Conservation (phyloP, 495 filamentous ascomycete species). For the Friedmanniomyces endolithicus region DNA sequence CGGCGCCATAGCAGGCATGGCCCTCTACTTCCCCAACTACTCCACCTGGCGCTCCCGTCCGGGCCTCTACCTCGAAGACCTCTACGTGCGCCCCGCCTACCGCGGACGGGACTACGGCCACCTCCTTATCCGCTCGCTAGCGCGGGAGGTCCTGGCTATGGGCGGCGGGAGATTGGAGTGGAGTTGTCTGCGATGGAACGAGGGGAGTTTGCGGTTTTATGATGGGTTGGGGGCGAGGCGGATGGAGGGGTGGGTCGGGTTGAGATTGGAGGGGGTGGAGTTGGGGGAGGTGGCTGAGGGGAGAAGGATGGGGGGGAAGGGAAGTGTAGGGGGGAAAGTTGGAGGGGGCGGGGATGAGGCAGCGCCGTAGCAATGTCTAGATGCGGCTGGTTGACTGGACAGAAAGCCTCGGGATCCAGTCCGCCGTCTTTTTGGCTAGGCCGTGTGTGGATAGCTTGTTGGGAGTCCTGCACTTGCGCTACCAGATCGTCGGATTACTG, state of each 20-base stretch:
- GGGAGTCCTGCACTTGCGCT: too few species aligned
- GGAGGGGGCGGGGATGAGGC: too few species aligned
- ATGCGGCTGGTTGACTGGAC: too few species aligned
- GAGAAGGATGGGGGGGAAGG: background rate
- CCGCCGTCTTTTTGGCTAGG: too few species aligned
- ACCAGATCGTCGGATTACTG: too few species aligned
- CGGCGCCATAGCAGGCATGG: conserved; percentile 40
- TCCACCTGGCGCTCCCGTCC: conserved; percentile 70
- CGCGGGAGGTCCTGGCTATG: conserved; percentile 59
- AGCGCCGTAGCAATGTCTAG: too few species aligned
- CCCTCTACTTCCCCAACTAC: conserved; percentile 60
- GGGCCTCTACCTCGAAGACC: conserved; percentile 89
- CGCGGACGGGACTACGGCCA: conserved; percentile 70
- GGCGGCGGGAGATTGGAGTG: conserved; percentile 73
- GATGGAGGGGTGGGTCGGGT: conserved; percentile 81
- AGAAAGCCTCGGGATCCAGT: too few species aligned
- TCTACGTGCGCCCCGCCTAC: conserved; percentile 63
- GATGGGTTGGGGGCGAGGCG: conserved; percentile 62
- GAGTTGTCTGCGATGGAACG: conserved; percentile 87
- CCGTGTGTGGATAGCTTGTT: too few species aligned
- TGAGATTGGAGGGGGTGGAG: conserved; percentile 71
- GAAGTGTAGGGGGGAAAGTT: too few species aligned
- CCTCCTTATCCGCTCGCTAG: conserved; percentile 59
- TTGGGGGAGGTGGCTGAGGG: conserved; percentile 48
- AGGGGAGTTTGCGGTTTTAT: conserved; percentile 81